These are phyloP conservation scores for Tylopilus sp. DNA, from an alignment of 768 basidiomycete genomes.

Conservation along the genomic window DNA sequence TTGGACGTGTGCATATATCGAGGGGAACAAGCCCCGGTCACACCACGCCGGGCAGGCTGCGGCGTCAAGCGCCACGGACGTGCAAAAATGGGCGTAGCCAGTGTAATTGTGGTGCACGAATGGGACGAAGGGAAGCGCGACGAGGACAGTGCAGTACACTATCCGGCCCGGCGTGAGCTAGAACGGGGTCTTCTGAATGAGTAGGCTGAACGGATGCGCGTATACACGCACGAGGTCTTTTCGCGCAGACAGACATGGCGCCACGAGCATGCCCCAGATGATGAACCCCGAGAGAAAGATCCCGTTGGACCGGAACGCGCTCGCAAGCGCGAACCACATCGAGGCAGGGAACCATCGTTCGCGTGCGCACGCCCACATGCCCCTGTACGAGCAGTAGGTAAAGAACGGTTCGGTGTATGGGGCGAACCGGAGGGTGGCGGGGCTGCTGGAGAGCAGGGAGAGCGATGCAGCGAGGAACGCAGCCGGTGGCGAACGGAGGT, in stretches of 20 bases:
- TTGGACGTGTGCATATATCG: conserved; percentile 82
- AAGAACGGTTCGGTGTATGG: conserved; percentile 87
- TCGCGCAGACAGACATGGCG: conserved; percentile 43
- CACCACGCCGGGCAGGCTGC: conserved; percentile 59
- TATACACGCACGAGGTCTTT: conserved; percentile 28
- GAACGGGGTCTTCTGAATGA: not conserved
- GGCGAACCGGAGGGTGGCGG: conserved; percentile 64
- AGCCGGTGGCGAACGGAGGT: conserved; percentile 52
- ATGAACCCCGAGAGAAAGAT: conserved; percentile 74
- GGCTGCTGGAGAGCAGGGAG: conserved; percentile 79
- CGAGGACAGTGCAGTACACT: conserved; percentile 39
- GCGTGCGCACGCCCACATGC: conserved; percentile 31
- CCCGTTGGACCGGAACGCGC: conserved; percentile 74
- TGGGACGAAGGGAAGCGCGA: conserved; percentile 52
- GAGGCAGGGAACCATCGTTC: conserved; percentile 54
- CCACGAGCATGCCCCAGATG: conserved; percentile 64
- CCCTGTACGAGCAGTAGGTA: conserved; percentile 70
- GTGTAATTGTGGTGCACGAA: conserved; percentile 68
- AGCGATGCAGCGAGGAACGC: conserved; percentile 62
- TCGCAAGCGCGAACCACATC: conserved; percentile 59
- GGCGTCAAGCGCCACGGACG: not conserved
- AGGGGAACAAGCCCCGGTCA: conserved; percentile 43
- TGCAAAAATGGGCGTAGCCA: conserved; percentile 71
- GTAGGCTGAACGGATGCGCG: not conserved
- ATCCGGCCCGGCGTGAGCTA: conserved; percentile 37